Percentiles rank a stretch among this genome's conserved stretches.
Conservation (phyloP, 139 green algal species). For the Chlamydomonas schloesseri region DNA sequence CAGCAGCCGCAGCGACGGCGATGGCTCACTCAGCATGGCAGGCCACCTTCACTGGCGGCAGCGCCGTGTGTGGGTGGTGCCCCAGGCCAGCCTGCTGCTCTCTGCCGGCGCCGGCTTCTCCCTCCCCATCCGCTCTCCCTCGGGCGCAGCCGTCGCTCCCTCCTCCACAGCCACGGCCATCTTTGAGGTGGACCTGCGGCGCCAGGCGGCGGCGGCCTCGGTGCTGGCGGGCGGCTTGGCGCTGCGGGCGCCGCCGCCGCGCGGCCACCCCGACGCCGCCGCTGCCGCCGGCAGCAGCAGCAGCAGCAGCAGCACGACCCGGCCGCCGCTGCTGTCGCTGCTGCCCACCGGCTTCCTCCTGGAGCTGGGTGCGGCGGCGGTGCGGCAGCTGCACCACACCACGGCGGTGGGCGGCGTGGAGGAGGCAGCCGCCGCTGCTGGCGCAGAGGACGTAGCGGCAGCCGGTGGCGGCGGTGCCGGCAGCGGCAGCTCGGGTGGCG, state of each 20-base stretch:
- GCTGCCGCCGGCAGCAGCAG: no score
- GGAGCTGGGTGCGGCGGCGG: conserved; percentile 26
- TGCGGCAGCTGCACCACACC: neutral
- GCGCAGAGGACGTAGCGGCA: neutral
- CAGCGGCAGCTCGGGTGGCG: neutral
- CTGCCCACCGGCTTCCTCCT: conserved; percentile 48
- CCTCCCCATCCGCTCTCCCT: neutral
- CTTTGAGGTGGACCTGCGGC: conserved; percentile 31
- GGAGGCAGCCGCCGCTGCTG: neutral
- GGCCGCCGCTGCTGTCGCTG: no score
- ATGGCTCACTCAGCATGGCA: no score
- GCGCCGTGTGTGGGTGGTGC: conserved; percentile 21
- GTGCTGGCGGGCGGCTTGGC: neutral
- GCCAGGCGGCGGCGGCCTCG: conserved; percentile 3
- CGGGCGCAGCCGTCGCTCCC: no score
- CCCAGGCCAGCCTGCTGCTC: conserved; percentile 24
- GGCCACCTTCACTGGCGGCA: neutral
- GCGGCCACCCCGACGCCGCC: no score
- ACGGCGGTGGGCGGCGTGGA: no score
- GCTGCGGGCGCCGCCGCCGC: neutral
- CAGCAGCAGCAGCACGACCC: no score
- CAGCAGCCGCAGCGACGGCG: neutral
- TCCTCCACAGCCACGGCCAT: neutral
- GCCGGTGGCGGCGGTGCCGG: neutral
- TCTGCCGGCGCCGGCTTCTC: neutral